A percentile compares a stretch with the other conserved stretches of the same genome.
Conservation (phyloP, 2,329 filamentous ascomycete species). For the Coniochaeta sp. region DNA sequence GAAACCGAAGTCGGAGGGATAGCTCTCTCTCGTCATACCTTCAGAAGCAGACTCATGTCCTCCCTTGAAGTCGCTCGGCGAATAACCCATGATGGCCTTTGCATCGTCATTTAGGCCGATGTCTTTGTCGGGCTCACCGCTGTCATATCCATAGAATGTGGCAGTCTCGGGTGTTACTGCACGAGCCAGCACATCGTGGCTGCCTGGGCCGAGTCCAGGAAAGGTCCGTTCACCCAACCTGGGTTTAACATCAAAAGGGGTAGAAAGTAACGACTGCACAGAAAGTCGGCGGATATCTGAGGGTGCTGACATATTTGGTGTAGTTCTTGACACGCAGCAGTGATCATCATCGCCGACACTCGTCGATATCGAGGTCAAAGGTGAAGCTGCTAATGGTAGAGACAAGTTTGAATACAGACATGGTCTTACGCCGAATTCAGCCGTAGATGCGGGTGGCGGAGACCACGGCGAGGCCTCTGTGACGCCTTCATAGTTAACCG, state of each 20-base stretch:
- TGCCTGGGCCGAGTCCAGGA: background rate
- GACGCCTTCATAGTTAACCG: background rate
- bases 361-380: background rate
- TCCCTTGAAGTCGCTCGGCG: constrained; percentile 18
- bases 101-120: constrained; percentile 63
- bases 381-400: background rate
- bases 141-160: constrained; percentile 62
- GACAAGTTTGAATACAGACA: background rate
- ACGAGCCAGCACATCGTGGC: background rate
- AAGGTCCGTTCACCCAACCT: background rate
- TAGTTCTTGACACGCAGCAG: background rate
- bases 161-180: constrained; percentile 19
- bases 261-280: background rate
- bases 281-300: background rate
- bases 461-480: background rate
- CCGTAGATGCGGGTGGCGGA: background rate
- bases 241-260: background rate
- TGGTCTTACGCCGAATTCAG: background rate
- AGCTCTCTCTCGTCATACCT: constrained; percentile 25
- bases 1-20: constrained; percentile 36
- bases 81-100: constrained; percentile 48
- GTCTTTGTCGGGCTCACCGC: constrained; percentile 62
- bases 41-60: constrained; percentile 16
- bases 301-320: background rate
- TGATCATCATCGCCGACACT: background rate